Evolutionary conservation across 2,329 filamentous ascomycete species (phyloP).

Genomic region (Claviceps pusilla): DNA sequence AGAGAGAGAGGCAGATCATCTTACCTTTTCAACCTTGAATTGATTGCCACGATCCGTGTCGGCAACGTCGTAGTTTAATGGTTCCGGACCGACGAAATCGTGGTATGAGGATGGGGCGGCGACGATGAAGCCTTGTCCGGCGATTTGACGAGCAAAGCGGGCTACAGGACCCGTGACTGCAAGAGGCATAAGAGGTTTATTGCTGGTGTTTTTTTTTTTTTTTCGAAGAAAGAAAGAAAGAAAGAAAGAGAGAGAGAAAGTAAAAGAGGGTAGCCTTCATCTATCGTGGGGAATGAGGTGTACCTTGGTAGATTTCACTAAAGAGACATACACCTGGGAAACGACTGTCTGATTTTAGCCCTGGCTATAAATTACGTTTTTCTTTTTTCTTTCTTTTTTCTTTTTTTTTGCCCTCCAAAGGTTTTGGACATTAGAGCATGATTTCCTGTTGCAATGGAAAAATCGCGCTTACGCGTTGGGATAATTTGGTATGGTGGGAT

Average conservation of each 20-base stretch:
- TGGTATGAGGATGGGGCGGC: slow-evolving; percentile 84
- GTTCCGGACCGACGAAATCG: slow-evolving; percentile 75
- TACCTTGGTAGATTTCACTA: slow-evolving; percentile 92
- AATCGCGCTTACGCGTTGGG: slow-evolving; percentile 53
- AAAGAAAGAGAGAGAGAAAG: neutral
- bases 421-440: neutral
- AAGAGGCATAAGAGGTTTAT: neutral
- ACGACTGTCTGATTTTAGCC: slow-evolving; percentile 23
- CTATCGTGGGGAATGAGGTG: neutral
- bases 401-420: too few species aligned
- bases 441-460: neutral
- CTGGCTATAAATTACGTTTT: neutral
- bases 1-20: neutral
- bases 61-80: slow-evolving; percentile 70
- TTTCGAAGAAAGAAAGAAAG: too few species aligned
- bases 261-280: too few species aligned
- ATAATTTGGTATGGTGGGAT: slow-evolving; percentile 71
- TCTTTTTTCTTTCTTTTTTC: neutral
- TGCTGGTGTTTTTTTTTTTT: too few species aligned
- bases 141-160: slow-evolving; percentile 81
- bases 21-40: slow-evolving; percentile 68
- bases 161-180: slow-evolving; percentile 78
- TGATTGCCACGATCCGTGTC: slow-evolving; percentile 80
- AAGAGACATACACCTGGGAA: slow-evolving; percentile 84
- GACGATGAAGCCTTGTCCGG: slow-evolving; percentile 84